These are phyloP conservation scores for Aspergillus nomiae DNA, from an alignment of 2,329 filamentous ascomycete genomes.

Conservation along the genomic window DNA sequence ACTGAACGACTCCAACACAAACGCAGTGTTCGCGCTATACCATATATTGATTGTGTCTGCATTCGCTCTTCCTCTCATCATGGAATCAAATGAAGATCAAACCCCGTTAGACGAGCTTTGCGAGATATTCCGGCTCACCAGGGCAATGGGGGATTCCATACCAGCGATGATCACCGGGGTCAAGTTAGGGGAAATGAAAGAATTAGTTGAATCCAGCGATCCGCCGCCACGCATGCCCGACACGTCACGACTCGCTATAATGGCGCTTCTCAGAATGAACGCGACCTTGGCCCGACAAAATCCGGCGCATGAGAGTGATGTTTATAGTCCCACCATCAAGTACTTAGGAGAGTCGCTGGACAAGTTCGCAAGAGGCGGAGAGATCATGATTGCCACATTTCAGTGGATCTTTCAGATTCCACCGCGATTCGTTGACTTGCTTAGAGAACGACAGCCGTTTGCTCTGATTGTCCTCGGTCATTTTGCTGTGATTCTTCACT, in stretches of 20 bases:
- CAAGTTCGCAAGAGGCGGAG: conserved; percentile 32
- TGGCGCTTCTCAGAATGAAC: conserved; percentile 30
- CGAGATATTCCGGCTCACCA: conserved; percentile 31
- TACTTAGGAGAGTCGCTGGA: conserved; percentile 30
- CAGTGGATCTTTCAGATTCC: conserved; percentile 63
- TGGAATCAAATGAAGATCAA: conserved; percentile 9
- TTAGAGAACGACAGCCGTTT: conserved; percentile 41
- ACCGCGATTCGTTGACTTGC: conserved; percentile 58
- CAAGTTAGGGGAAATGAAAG: conserved; percentile 26
- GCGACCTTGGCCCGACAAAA: conserved; percentile 21
- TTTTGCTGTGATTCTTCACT: conserved; percentile 55
- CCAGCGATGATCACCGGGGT: conserved; percentile 26
- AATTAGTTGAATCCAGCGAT: conserved; percentile 27
- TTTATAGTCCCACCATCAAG: conserved; percentile 30
- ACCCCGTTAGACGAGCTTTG: conserved; percentile 33
- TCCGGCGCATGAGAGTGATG: conserved; percentile 27
- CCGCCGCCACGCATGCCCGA: conserved; percentile 35
- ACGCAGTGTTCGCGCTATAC: conserved; percentile 39
- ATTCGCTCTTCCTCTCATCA: conserved; percentile 32
- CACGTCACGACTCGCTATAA: conserved; percentile 33
- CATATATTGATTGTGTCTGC: conserved; percentile 37
- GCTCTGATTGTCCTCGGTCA: conserved; percentile 48
- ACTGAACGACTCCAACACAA: conserved; percentile 31
- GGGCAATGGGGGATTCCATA: conserved; percentile 33
- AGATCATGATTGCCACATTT: conserved; percentile 45